These are phyloP conservation scores for Marasmius sp. DNA, from an alignment of 1,284 basidiomycete species.

Conservation along the genomic window DNA sequence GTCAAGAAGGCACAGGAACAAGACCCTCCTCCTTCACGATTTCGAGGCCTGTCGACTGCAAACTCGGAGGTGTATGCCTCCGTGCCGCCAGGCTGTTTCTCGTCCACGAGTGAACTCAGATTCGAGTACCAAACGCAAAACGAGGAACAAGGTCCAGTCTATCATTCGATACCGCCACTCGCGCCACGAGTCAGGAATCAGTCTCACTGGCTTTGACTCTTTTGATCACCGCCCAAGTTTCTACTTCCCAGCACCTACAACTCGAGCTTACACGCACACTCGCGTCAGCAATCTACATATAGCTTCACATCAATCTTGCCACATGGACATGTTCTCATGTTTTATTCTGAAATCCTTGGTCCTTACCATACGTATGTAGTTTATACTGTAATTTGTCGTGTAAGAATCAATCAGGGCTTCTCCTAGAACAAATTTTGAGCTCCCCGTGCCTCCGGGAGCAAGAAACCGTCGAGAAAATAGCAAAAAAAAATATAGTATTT, in stretches of 20 bases:
- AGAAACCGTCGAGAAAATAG: too few relatives aligned
- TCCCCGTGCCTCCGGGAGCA: too few relatives aligned
- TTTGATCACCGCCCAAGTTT: slow-evolving; percentile 65
- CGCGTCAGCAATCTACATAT: slow-evolving; percentile 60
- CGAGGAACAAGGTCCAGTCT: slow-evolving; percentile 21
- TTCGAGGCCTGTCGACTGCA: slow-evolving; percentile 46
- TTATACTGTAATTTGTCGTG: too few relatives aligned
- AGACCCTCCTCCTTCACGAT: slow-evolving; percentile 52
- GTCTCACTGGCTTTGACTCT: slow-evolving; percentile 70
- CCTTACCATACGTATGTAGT: too few relatives aligned
- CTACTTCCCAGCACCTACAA: slow-evolving; percentile 41
- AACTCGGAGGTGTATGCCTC: slow-evolving; percentile 53
- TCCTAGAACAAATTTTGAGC: too few relatives aligned
- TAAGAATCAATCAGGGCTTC: too few relatives aligned
- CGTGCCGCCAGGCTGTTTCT: slow-evolving; percentile 30
- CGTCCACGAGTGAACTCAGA: slow-evolving; percentile 42
- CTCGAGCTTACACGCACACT: slow-evolving; percentile 30
- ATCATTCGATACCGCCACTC: slow-evolving; percentile 36
- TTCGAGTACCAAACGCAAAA: slow-evolving; percentile 36
- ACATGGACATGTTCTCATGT: slow-evolving; percentile 69
- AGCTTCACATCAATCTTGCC: slow-evolving; percentile 84
- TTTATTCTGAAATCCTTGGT: too few relatives aligned
- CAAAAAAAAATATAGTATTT: too few relatives aligned
- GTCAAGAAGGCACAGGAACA: slow-evolving; percentile 13
- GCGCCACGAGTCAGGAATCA: slow-evolving; percentile 51